These are phyloP conservation scores for Discostella stelligeroides DNA, from an alignment of 108 stramenopile species.

Conservation along the genomic window DNA sequence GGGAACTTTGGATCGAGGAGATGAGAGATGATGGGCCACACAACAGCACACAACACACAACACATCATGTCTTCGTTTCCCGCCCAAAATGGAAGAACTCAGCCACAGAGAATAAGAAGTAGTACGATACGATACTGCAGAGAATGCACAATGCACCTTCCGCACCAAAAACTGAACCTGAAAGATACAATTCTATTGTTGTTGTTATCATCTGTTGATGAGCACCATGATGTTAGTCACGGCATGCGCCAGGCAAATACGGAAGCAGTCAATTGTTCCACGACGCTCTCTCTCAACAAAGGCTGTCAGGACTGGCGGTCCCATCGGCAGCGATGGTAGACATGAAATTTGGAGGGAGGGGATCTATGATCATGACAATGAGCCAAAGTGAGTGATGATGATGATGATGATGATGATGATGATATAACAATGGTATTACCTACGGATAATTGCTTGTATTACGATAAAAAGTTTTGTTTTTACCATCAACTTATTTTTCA, in stretches of 20 bases:
- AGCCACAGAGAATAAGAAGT: too few species aligned
- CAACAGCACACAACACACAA: too few species aligned
- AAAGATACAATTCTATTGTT: too few species aligned
- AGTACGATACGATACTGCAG: too few species aligned
- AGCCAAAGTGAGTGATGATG: slow-evolving; percentile 76
- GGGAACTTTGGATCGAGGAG: too few species aligned
- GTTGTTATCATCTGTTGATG: too few species aligned
- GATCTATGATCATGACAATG: slow-evolving; percentile 90
- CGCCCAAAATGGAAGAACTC: background rate
- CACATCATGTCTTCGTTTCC: slow-evolving; percentile 5
- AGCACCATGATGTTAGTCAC: slow-evolving; percentile 39
- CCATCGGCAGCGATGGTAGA: slow-evolving; percentile 81
- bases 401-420: background rate
- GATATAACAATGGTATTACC: too few species aligned
- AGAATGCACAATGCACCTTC: too few species aligned
- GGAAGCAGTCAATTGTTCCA: background rate
- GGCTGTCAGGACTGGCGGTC: slow-evolving; percentile 47
- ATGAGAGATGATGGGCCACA: too few species aligned
- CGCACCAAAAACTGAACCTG: too few species aligned
- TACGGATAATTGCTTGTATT: too few species aligned
- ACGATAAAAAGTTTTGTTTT: background rate
- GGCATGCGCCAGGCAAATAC: slow-evolving; percentile 23
- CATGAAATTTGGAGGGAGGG: slow-evolving; percentile 93
- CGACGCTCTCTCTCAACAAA: slow-evolving; percentile 36
- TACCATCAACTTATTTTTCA: too few species aligned